Conservation (phyloP, 2,329 filamentous ascomycete genomes). For the Allantophomopsis lycopodina region DNA sequence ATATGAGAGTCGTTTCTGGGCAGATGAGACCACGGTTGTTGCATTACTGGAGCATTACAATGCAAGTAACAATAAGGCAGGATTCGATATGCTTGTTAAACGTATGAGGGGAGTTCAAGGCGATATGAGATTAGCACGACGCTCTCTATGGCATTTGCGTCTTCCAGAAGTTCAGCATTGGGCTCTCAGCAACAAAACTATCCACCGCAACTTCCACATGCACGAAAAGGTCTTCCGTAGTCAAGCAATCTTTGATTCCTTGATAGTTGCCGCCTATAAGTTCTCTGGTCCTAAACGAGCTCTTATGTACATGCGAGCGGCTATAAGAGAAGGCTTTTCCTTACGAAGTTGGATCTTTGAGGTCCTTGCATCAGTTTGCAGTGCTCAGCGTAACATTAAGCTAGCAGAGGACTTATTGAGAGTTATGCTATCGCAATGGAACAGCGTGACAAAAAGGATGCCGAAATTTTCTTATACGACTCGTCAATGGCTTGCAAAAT, state of each 20-base stretch:
- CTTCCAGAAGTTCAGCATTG: conserved; percentile 7
- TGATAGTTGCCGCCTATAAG: conserved; percentile 9
- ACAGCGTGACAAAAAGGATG: too few relatives aligned
- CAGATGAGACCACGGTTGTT: conserved; percentile 10
- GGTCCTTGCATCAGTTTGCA: neutral
- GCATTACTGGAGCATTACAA: conserved; percentile 17
- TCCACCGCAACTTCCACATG: conserved; percentile 7
- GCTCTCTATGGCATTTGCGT: conserved; percentile 3
- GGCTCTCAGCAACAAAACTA: conserved; percentile 10
- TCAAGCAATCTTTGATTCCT: conserved; percentile 12
- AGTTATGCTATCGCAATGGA: too few relatives aligned
- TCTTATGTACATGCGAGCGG: neutral
- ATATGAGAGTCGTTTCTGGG: conserved; percentile 17
- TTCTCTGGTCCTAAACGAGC: conserved; percentile 6
- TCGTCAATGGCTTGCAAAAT: too few relatives aligned
- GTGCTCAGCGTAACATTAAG: neutral
- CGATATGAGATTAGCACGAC: conserved; percentile 8
- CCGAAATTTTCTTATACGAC: too few relatives aligned
- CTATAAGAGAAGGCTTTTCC: neutral
- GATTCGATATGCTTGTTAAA: conserved; percentile 11
- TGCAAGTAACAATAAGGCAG: conserved; percentile 8
- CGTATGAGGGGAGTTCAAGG: conserved; percentile 12
- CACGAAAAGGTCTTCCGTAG: conserved; percentile 11
- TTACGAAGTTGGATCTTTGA: neutral
- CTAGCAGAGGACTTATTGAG: neutral